Evolutionary conservation across 371 early-diverging fungal species (phyloP).

Genomic region (Coemansia sp.): DNA sequence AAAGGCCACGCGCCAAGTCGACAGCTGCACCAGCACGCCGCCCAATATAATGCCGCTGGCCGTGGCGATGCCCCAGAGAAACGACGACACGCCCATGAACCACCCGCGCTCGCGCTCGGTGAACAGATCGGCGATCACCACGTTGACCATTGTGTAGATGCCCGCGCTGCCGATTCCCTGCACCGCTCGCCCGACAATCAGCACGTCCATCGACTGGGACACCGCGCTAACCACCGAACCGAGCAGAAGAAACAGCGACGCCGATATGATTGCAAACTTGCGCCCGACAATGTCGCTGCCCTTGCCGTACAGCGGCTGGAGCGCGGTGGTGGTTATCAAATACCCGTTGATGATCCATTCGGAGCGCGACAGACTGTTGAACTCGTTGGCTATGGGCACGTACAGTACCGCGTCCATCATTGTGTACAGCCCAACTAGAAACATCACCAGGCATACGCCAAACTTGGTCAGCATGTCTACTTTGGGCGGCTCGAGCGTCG

Average conservation of each 20-base stretch:
- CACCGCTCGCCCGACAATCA: slow-evolving; percentile 73
- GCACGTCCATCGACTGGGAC: slow-evolving; percentile 58
- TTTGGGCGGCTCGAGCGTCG: slow-evolving; percentile 13
- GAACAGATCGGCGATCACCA: slow-evolving; percentile 78
- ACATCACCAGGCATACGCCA: slow-evolving; percentile 53
- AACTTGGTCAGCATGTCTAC: slow-evolving; percentile 6
- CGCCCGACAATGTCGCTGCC: slow-evolving; percentile 70
- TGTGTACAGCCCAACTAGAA: slow-evolving; percentile 63
- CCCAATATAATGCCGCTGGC: slow-evolving; percentile 59
- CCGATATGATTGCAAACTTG: slow-evolving; percentile 55
- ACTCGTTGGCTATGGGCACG: slow-evolving; percentile 64
- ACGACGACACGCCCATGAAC: slow-evolving; percentile 62
- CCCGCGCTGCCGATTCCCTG: slow-evolving; percentile 86
- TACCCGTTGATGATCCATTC: slow-evolving; percentile 74
- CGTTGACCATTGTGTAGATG: slow-evolving; percentile 62
- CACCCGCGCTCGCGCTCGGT: slow-evolving; percentile 63
- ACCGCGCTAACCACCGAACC: slow-evolving; percentile 59
- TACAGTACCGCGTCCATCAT: slow-evolving; percentile 77
- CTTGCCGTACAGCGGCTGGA: slow-evolving; percentile 75
- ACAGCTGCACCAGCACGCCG: slow-evolving; percentile 53
- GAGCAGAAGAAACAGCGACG: slow-evolving; percentile 50
- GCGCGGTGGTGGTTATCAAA: slow-evolving; percentile 69
- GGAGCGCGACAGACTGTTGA: slow-evolving; percentile 61
- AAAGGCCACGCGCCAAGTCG: slow-evolving; percentile 67
- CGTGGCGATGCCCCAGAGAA: slow-evolving; percentile 63